phyloP scores from a whole-genome alignment of 108 stramenopile genomes.

The Nitzschia sp. region DNA sequence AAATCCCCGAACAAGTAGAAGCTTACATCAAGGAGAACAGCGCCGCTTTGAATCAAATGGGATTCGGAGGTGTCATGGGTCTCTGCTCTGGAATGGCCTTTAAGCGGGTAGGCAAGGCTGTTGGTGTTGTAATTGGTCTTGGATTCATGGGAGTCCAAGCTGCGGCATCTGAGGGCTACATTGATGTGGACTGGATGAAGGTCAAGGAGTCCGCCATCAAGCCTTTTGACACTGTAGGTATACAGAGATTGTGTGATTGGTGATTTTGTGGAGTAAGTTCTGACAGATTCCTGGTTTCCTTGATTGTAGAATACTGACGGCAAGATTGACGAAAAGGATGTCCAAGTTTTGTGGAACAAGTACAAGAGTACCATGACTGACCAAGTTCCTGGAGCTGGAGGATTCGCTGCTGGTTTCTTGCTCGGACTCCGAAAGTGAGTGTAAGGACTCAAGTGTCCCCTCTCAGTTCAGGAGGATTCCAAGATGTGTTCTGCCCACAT shows the following conservation, averaged over 20 bases:
- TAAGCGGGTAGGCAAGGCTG: constrained; percentile 74
- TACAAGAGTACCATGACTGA: constrained; percentile 71
- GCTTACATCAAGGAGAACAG: constrained; percentile 39
- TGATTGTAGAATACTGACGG: constrained; percentile 39
- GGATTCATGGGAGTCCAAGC: constrained; percentile 76
- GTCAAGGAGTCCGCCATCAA: constrained; percentile 62
- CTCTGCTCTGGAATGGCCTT: constrained; percentile 86
- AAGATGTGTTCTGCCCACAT: no score
- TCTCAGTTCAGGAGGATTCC: no score
- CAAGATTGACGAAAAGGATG: constrained; percentile 62
- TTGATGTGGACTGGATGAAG: constrained; percentile 87
- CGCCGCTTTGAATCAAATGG: constrained; percentile 12
- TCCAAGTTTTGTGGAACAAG: constrained; percentile 76
- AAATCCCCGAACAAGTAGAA: constrained; percentile 13
- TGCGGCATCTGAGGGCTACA: constrained; percentile 64
- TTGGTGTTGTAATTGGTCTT: constrained; percentile 73
- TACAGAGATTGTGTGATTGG: background rate
- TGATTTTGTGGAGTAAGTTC: background rate
- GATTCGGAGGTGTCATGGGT: constrained; percentile 77
- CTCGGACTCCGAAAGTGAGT: constrained; percentile 52
- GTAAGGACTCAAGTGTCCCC: no score
- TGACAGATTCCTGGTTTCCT: background rate
- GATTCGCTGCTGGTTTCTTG: constrained; percentile 86
- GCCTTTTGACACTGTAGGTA: constrained; percentile 60
- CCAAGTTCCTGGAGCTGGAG: constrained; percentile 79